These are phyloP conservation scores for Erythrobasidium hasegawianum DNA, from an alignment of 1,284 basidiomycete genomes.

Conservation along the genomic window DNA sequence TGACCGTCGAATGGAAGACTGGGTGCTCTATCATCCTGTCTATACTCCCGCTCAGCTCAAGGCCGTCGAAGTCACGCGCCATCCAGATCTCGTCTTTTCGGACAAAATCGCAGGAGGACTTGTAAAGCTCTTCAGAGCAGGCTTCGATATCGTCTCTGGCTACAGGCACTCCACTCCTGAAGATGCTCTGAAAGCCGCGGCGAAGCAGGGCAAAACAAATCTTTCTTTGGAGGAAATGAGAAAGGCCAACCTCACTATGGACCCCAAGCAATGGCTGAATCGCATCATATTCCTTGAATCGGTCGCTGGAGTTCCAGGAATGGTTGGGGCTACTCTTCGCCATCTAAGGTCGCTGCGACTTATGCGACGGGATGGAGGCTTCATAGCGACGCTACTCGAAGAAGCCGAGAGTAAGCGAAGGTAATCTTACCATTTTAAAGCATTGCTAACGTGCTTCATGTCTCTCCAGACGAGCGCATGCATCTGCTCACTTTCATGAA, in stretches of 20 bases:
- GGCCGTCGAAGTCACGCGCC: slow-evolving; percentile 70
- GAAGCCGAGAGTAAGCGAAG: slow-evolving; percentile 15
- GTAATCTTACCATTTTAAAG: background rate
- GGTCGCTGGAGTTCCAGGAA: slow-evolving; percentile 67
- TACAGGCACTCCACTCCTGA: slow-evolving; percentile 63
- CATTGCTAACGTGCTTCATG: background rate
- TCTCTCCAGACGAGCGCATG: slow-evolving; percentile 34
- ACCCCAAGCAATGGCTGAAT: slow-evolving; percentile 70
- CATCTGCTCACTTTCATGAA: slow-evolving; percentile 77
- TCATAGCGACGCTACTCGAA: slow-evolving; percentile 61
- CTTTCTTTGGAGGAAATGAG: slow-evolving; percentile 63
- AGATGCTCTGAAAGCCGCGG: slow-evolving; percentile 27
- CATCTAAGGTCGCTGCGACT: slow-evolving; percentile 67
- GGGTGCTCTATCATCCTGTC: slow-evolving; percentile 47
- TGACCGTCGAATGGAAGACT: slow-evolving; percentile 26
- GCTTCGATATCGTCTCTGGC: slow-evolving; percentile 67
- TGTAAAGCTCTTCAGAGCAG: slow-evolving; percentile 59
- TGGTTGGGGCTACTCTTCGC: slow-evolving; percentile 41
- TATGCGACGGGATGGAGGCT: slow-evolving; percentile 83
- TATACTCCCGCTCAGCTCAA: slow-evolving; percentile 73
- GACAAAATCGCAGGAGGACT: slow-evolving; percentile 69
- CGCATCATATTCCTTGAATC: slow-evolving; percentile 84
- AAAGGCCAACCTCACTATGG: slow-evolving; percentile 66
- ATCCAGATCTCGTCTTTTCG: background rate
- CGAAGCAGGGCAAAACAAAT: slow-evolving; percentile 35